A percentile compares a stretch with the other conserved stretches of the same genome.
Conservation (phyloP, 768 basidiomycete genomes). For the Candolleomyces efflorescens region DNA sequence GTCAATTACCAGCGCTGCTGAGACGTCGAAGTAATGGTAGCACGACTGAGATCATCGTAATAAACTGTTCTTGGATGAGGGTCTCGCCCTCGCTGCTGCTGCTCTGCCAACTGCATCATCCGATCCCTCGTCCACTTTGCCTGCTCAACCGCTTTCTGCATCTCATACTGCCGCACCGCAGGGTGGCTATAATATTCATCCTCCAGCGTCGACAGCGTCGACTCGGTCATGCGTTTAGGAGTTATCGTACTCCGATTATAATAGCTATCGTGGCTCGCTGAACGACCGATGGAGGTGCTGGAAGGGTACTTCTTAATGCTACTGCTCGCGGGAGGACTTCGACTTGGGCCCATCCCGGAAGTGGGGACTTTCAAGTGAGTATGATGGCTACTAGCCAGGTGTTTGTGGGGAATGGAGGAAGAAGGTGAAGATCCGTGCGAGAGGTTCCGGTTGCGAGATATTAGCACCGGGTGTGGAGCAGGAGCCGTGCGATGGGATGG, state of each 20-base stretch:
- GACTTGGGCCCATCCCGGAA: neutral
- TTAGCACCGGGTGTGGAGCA: neutral
- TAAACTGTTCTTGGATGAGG: neutral
- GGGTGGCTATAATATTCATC: constrained; percentile 10
- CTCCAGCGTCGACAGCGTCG: neutral
- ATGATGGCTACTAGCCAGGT: neutral
- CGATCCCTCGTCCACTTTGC: constrained; percentile 6
- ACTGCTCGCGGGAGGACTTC: neutral
- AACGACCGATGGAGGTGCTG: neutral
- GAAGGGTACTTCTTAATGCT: neutral
- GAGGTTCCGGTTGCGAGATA: neutral
- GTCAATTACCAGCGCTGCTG: too few species aligned
- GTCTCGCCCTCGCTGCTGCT: neutral
- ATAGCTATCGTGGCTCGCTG: neutral
- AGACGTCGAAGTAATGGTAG: neutral
- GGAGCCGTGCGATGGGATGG: constrained; percentile 9
- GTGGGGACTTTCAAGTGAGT: neutral
- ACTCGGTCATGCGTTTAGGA: neutral
- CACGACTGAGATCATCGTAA: neutral
- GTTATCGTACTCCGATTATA: neutral
- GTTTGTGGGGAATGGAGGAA: neutral
- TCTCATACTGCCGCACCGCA: constrained; percentile 7
- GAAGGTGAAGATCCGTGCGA: neutral
- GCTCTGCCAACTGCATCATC: neutral
- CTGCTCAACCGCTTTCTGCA: constrained; percentile 10